Base-by-base conservation (phyloP, 208 protist genomes). In the Balamuthia mandrillaris region DNA sequence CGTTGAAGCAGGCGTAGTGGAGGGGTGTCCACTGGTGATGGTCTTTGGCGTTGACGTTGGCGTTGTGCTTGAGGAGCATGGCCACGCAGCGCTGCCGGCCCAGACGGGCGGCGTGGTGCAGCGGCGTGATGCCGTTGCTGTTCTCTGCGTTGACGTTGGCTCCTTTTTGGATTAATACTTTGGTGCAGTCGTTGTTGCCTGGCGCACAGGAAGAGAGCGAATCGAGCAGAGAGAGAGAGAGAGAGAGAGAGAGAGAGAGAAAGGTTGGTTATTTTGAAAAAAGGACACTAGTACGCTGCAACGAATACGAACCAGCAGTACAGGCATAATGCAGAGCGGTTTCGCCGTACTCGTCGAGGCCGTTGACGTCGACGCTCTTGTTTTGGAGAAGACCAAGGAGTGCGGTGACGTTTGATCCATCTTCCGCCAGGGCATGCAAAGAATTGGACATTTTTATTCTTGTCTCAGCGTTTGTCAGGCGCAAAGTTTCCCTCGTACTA, bases 1-100 rank as follows among this genome's bases (percentile, higher is more conserved):
- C 68, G 68, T 78, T 78, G 44, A 78, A 58, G n/a, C 45, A 24
- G 2, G 68, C 68, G n/a, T 78, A 78, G 45, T 78, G 68, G 6
- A 78, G 44, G 31, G 68, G 68, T 47, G 68, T 78, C 68, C 68
- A 78, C 31, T 78, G 68, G 7, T n/a, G 45, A 31, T 78, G 51
- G 68, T 78, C 68, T 47, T 78, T 78, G 39, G 45, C 45, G 27
- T 41, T 16, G 3, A 78, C 68, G 31, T 37, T 78, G 18, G 68
- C 68, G 18, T 47, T 78, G 68, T 12, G 10, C n/a, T 24, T 7
- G 24, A 78, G 68, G 0, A 78, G 68, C 18, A 78, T n/a, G 29
- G 29, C 58, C 44, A 78, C 68, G 45, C 68, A 78, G 1, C 29
- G 31, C 45, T 78, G 68, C 16, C 68, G 42, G 27, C 68, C 68